Conservation (phyloP, 2,329 filamentous ascomycete genomes). For the Colletotrichum sp. region DNA sequence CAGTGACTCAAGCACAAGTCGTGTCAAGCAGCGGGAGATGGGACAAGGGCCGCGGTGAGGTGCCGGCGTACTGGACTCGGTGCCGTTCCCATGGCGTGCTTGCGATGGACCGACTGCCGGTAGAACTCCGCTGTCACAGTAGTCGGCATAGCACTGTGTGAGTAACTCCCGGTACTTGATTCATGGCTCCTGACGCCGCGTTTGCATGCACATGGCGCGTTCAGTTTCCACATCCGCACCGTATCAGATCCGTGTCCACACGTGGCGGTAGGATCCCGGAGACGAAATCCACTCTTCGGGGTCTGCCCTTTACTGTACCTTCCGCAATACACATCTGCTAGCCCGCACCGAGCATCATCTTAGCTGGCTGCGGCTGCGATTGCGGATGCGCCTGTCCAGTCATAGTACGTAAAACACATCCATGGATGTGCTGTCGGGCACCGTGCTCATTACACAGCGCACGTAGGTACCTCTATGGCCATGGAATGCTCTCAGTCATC, state of each 20-base stretch:
- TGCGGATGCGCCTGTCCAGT: background rate
- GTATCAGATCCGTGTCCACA: background rate
- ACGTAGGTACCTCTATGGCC: background rate
- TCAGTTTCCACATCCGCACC: background rate
- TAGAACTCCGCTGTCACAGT: background rate
- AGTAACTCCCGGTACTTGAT: background rate
- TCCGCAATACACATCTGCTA: background rate
- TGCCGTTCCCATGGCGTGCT: background rate
- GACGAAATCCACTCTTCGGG: background rate
- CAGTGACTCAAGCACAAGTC: background rate
- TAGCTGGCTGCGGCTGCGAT: background rate
- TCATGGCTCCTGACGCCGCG: background rate
- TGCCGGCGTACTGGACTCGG: background rate
- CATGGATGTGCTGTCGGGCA: background rate
- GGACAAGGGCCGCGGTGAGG: background rate
- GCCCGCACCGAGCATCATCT: background rate
- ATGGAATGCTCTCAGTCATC: background rate
- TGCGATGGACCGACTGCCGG: slow-evolving; percentile 2
- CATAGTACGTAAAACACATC: background rate
- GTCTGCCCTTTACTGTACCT: background rate
- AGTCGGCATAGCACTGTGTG: background rate
- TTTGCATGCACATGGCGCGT: background rate
- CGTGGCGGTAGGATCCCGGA: background rate
- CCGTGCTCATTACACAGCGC: background rate
- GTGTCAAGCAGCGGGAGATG: background rate